Evolutionary conservation across 345 rosid genomes (phyloP), one percentile per base, ranked within the genome.

Genomic region (Linum usitatissimum): DNA sequence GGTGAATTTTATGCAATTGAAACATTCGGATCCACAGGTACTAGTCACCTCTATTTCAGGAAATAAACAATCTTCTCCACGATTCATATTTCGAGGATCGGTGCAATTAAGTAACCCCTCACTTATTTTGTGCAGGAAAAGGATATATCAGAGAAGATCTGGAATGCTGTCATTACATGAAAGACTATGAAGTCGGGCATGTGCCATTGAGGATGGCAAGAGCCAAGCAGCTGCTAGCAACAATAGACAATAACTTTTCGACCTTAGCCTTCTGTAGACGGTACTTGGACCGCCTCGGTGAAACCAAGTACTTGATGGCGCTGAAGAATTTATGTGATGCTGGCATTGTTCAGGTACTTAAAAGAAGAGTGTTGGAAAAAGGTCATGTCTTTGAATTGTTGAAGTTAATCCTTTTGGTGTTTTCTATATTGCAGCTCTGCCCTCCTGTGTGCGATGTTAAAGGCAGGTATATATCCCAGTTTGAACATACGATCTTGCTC

Each of bases 161-260:
- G 7, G 96, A 90, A 71, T 93, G 99, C 77, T 82, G 97, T 73
- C 97, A 93, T 70, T 87, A 87, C 78, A 90, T 86, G 97, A 90
- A 90, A 79, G 77, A 77, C 64, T 90, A 84, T 66, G 97, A 90
- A 56, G 87, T 9, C 14, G 90, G 94, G 8, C 96, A 87, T 63
- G 72, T 83, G 40, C 99, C 92, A 8, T 69, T 86, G 71, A 84
- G 97, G 73, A 61, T 93, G 55, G 90, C 96, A 39, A 81, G 97
- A 82, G 96, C 96, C 20, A 93, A 90, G 78, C 99, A 87, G 69
- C 91, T 93, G 20, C 83, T 93, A n/a, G 92, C 86, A 17, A 83
- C 89, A 56, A 93, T 93, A 38, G 82, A 93, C 80, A 90, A 90
- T 78, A 90, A 93, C 73, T 93, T 93, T 75, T 87, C 96, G 5